Percentiles rank a stretch among this genome's conserved stretches.
Conservation (phyloP, 257 asterid species). For the Leonotis leonurus region DNA sequence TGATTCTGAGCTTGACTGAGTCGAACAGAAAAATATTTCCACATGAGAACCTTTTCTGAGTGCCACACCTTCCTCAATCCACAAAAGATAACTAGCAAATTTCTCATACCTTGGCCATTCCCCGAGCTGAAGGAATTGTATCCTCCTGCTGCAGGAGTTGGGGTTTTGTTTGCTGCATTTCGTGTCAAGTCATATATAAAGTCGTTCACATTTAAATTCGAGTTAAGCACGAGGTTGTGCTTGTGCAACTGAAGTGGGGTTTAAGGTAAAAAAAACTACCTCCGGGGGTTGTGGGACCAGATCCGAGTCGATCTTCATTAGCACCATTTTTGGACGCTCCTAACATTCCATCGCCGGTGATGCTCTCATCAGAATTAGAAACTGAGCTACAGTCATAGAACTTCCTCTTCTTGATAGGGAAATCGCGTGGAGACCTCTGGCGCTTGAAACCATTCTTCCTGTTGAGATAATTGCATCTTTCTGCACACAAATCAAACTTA, state of each 20-base stretch:
- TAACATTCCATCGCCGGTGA: constrained; percentile 40
- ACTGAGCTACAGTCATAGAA: constrained; percentile 41
- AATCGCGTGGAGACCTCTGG: constrained; percentile 72
- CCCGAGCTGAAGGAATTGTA: constrained; percentile 41
- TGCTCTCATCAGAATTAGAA: constrained; percentile 48
- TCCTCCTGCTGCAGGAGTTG: constrained; percentile 39
- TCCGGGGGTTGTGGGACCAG: constrained; percentile 34
- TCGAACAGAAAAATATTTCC: constrained; percentile 14
- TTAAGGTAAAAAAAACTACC: constrained; percentile 33
- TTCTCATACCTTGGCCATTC: constrained; percentile 58
- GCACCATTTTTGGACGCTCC: constrained; percentile 34
- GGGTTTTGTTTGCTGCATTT: constrained; percentile 38
- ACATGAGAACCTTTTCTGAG: constrained; percentile 23
- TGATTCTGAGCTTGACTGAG: constrained; percentile 87
- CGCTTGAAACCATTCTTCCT: constrained; percentile 48
- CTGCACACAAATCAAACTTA: constrained; percentile 28
- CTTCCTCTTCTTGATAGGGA: constrained; percentile 90
- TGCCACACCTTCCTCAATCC: not conserved
- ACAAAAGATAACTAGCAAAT: not conserved
- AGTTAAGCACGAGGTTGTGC: not conserved
- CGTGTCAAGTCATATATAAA: constrained; percentile 17
- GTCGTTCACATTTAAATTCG: not conserved
- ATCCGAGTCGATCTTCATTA: constrained; percentile 30
- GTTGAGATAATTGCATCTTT: constrained; percentile 35
- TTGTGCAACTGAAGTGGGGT: not conserved